Evolutionary conservation across 23 red algal genomes (phyloP), one percentile per base, ranked within the genome.

Genomic region (Agarophyton chilense): DNA sequence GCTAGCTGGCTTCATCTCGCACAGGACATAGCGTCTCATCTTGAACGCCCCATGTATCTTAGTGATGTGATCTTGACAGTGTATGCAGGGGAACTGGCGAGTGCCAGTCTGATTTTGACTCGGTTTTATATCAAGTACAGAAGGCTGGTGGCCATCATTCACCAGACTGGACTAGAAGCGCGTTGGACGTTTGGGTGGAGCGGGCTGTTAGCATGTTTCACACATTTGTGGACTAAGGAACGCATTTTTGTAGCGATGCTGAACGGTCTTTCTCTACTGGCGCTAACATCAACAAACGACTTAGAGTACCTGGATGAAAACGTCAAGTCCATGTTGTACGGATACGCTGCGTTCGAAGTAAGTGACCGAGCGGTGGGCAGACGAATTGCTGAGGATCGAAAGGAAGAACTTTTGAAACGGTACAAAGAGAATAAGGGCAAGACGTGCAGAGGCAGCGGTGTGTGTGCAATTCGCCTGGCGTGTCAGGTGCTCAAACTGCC

Each of bases 111-210:
- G 22, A 81, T 81, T 28, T 11, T 81, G 8, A 58, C 38, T 47
- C 53, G 49, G 8, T 81, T 38, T 40, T 44, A 33, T 9, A 40
- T 36, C 4, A 62, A 62, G 77, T 81, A 81, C 26, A 44, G 51
- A 34, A 24, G 38, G 54, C 43, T 88, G 45, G 83, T 88, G 32
- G 66, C 54, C 35, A 41, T 73, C 33, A 88, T 77, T 13, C 33
- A 88, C 39, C 63, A 72, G 10, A 68, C 68, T 2, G 82, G 64
- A 5, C 41, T 49, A 29, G 62, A 71, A 14, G 64, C 82, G 16
- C 34, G 82, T 18, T 87, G 82, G 82, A 87, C 82, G 32, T 87
- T 87, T 73, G 82, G 82, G 14, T 70, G 56, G 82, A 68, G 56
- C 46, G 82, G 82, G 22, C 36, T 86, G 61, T 45, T 86, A 18